Percentiles rank a stretch among this genome's conserved stretches.
phyloP scores from a whole-genome alignment of 1,284 basidiomycete genomes.

The Anthracocystis panici-leucophaei region DNA sequence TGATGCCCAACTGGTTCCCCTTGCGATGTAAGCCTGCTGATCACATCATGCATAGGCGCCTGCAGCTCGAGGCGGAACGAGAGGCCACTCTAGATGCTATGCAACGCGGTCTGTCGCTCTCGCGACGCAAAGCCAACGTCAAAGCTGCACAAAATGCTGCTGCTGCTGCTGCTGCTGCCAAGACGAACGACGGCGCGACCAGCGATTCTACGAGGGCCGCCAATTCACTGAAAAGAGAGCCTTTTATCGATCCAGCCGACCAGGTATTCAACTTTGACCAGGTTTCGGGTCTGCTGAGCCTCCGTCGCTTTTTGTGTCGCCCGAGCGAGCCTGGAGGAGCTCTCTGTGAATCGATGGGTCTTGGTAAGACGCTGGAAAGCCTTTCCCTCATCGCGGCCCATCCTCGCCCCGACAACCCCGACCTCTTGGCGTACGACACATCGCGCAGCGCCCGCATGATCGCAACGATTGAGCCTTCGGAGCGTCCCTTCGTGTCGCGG shows the following conservation, averaged over 20 bases:
- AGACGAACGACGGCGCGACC: background rate
- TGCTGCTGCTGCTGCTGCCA: background rate
- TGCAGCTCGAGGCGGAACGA: conserved; percentile 36
- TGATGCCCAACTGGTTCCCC: conserved; percentile 49
- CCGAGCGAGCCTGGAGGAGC: conserved; percentile 49
- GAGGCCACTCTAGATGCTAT: conserved; percentile 30
- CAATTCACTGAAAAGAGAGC: conserved; percentile 27
- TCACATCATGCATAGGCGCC: conserved; percentile 21
- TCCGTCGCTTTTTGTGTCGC: conserved; percentile 43
- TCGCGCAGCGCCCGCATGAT: conserved; percentile 50
- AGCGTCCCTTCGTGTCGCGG: conserved; percentile 38
- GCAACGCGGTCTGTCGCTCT: conserved; percentile 19
- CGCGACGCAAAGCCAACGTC: conserved; percentile 33
- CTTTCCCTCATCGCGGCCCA: conserved; percentile 49
- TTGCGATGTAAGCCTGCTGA: conserved; percentile 28
- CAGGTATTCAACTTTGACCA: conserved; percentile 46
- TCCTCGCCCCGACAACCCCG: conserved; percentile 27
- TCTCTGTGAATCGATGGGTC: conserved; percentile 58
- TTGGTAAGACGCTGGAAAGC: conserved; percentile 55
- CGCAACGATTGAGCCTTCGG: conserved; percentile 14
- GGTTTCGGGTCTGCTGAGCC: conserved; percentile 44
- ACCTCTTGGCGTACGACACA: conserved; percentile 40
- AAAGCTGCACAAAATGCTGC: conserved; percentile 18
- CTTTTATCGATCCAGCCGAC: conserved; percentile 39
- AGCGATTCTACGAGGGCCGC: background rate